Conservation (phyloP, 352 stramenopile genomes). For the Labyrinthula sp. region DNA sequence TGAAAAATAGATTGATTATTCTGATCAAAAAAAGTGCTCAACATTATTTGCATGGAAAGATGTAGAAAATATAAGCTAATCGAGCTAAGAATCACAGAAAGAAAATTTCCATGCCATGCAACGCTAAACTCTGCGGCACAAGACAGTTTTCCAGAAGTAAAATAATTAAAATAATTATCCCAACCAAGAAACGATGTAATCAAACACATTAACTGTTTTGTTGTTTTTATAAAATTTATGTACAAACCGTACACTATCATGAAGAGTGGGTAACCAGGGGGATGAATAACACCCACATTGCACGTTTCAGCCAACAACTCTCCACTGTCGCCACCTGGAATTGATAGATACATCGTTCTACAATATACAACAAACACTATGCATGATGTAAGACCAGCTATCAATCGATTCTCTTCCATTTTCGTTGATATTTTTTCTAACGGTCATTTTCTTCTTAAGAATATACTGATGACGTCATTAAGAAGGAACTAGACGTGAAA, state of each 20-base stretch:
- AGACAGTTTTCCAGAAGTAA: not conserved
- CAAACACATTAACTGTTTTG: too few relatives aligned
- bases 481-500: too few relatives aligned
- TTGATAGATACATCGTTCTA: slow-evolving; percentile 12
- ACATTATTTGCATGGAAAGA: too few relatives aligned
- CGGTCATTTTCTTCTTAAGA: too few relatives aligned
- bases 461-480: too few relatives aligned
- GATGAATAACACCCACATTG: slow-evolving; percentile 65
- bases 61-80: not conserved
- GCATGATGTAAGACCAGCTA: not conserved
- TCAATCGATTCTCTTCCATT: too few relatives aligned
- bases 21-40: too few relatives aligned
- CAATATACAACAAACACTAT: slow-evolving; percentile 13
- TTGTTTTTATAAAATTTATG: too few relatives aligned
- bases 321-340: slow-evolving; percentile 39
- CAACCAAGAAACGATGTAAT: slow-evolving; percentile 1
- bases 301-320: slow-evolving; percentile 79
- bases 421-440: too few relatives aligned
- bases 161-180: not conserved
- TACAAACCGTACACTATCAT: slow-evolving; percentile 52
- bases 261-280: slow-evolving; percentile 74
- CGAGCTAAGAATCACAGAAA: slow-evolving; percentile 21
- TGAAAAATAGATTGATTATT: too few relatives aligned
- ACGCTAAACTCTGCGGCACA: slow-evolving; percentile 38
- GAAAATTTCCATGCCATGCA: slow-evolving; percentile 36